Base-by-base conservation (phyloP, 192 early-diverging fungal species). In the Coemansia sp. region DNA sequence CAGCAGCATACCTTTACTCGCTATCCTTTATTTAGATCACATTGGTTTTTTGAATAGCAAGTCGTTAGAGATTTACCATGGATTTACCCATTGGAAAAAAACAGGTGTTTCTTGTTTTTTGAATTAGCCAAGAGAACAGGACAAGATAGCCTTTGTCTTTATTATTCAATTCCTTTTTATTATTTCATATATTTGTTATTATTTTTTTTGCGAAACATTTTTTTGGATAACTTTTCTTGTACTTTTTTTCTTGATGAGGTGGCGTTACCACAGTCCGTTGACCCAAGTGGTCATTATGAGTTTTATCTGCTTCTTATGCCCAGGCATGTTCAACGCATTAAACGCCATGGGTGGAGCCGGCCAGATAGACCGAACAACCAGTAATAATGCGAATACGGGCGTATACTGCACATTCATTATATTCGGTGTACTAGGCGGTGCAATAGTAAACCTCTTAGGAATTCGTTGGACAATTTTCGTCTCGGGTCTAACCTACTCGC, bases 371-470 rank as follows among this genome's bases (percentile, higher is more conserved):
- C 88, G 88, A 70, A 86, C 86, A 49, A 87, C 84, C 24, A 80
- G 88, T 53, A 85, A 91, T 52, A 67, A 74, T 40, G 89, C 88
- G 65, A 88, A 88, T 70, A 88, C 89, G 40, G 89, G 90, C 20
- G 76, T 93, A 6, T 88, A 90, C 72, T 80, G 88, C 52, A 86
- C 88, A 62, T 93, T 93, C 62, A 84, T 90, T 50, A 72, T 93
- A 39, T 90, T 88, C 66, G 88, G 89, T 64, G 75, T 93, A 3
- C 78, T 93, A 27, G 89, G 87, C 58, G 92, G 89, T 53, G 87
- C 87, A 36, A 83, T 90, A 34, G 88, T 90, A 55, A 93, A 93
- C 74, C 88, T 91, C n/a, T 73, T 93, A 18, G 90, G 92, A 49
- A 87, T 88, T 36, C 82, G 87, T 29, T 75, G 80, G 73, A 82